Base-by-base conservation (phyloP, 2,329 filamentous ascomycete species). In the Metarhizium brunneum region DNA sequence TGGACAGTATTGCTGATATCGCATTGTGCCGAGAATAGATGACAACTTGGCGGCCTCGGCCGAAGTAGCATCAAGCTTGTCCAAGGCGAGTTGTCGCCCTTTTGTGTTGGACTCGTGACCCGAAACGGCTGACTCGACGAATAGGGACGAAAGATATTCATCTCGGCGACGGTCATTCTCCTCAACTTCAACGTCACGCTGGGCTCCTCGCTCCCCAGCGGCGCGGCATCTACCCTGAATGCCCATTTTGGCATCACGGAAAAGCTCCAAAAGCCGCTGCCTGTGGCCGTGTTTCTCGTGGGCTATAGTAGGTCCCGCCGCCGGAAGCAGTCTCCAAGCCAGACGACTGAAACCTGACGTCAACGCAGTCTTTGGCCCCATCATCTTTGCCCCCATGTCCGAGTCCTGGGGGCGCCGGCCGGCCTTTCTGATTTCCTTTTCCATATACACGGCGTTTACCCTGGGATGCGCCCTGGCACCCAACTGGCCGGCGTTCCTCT, bases 371-470 rank as follows among this genome's bases (percentile, higher is more conserved):
- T 50, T 76, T 10, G 73, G 72, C 0, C 73, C 73, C 1, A 56
- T 74, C 1, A 55, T 73, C 1, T 74, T 71, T 43, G 73, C 70
- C 4, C 73, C 73, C 0, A 58, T 75, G 2, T 73, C 70, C n/a
- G 73, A 76, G 52, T 65, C 69, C 2, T 63, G 69, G 45, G 73
- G 73, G 1, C 66, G 73, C 1, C 68, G 63, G 51, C 63, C 66
- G 1, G 69, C 76, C 6, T 62, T 84, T 57, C 68, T 83, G 0
- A 69, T 64, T 10, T 77, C 80, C 0, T 82, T 83, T 57, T 50
- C 66, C n/a, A 60, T 68, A 3, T 74, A 70, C 55, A 69, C 66
- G 8, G 50, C 71, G 4, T 73, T 65, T 52, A 76, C 71, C 0
- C 64, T 74, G 45, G 73, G 65, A 5, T 75, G 71, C 55, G 72